These are phyloP conservation scores for Eimeria sp. DNA, from an alignment of 169 alveolate genomes.

Conservation along the genomic window DNA sequence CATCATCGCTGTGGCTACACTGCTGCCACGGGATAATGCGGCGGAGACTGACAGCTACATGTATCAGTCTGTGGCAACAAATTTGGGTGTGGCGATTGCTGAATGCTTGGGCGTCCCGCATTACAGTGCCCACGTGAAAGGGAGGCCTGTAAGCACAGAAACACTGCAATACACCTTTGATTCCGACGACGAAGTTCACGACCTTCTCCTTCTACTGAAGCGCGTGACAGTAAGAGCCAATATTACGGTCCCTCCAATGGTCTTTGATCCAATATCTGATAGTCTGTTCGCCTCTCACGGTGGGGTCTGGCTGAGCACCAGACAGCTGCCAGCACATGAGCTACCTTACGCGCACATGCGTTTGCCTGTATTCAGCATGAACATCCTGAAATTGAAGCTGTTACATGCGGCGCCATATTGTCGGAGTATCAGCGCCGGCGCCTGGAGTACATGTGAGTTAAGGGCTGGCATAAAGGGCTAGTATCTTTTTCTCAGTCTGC, in stretches of 20 bases:
- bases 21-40: slow-evolving; percentile 76
- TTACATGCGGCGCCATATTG: slow-evolving; percentile 98
- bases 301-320: background rate
- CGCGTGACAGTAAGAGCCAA: slow-evolving; percentile 86
- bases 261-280: background rate
- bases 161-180: slow-evolving; percentile 85
- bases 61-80: slow-evolving; percentile 98
- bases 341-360: background rate
- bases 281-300: background rate
- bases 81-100: slow-evolving; percentile 95
- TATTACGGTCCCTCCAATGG: background rate
- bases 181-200: slow-evolving; percentile 97
- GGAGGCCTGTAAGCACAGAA: slow-evolving; percentile 89
- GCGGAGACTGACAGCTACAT: slow-evolving; percentile 84
- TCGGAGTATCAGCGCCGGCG: slow-evolving; percentile 98
- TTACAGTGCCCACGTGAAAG: slow-evolving; percentile 82
- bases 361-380: slow-evolving; percentile 46
- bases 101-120: slow-evolving; percentile 85
- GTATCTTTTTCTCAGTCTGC: background rate
- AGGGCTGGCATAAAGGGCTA: background rate
- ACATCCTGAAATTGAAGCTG: slow-evolving; percentile 94
- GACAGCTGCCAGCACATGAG: background rate
- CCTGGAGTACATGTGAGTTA: slow-evolving; percentile 97
- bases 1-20: slow-evolving; percentile 82
- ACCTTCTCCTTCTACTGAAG: slow-evolving; percentile 89